phyloP scores from a whole-genome alignment of 1,139 yeast species.

The Yamadazyma trypodendri region DNA sequence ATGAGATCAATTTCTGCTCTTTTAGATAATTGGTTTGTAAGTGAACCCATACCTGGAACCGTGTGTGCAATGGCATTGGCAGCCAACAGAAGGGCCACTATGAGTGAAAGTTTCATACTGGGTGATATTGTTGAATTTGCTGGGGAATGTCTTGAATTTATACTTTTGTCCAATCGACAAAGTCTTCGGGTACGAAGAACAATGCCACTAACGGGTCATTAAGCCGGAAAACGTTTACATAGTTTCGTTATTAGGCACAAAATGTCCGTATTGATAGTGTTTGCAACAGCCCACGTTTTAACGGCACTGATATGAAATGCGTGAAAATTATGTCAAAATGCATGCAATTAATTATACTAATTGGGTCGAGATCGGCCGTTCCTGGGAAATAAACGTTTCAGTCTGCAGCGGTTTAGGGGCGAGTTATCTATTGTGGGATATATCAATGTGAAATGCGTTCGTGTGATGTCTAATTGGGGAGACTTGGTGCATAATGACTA shows the following conservation, averaged over 20 bases:
- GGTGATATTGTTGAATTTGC: neutral
- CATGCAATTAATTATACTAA: conserved; percentile 1
- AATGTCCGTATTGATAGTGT: too few relatives aligned
- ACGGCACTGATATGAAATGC: neutral
- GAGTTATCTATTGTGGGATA: too few relatives aligned
- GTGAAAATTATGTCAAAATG: conserved; percentile 1
- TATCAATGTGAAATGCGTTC: too few relatives aligned
- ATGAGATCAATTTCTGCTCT: conserved; percentile 19
- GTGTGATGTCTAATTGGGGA: too few relatives aligned
- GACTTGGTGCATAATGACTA: too few relatives aligned
- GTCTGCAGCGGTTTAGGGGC: too few relatives aligned
- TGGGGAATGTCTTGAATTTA: neutral
- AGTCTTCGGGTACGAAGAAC: neutral
- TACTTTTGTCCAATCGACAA: too few relatives aligned
- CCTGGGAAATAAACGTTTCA: too few relatives aligned
- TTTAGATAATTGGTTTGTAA: conserved; percentile 18
- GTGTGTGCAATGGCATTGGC: conserved; percentile 15
- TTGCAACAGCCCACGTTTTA: conserved; percentile 1
- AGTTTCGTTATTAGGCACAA: too few relatives aligned
- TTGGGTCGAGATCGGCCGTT: too few relatives aligned
- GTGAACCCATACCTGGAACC: conserved; percentile 21
- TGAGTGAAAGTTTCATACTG: neutral
- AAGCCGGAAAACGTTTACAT: neutral
- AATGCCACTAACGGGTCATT: neutral
- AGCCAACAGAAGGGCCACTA: conserved; percentile 3